phyloP scores from a whole-genome alignment of 371 early-diverging fungal species.

The Capillidium heterosporum region DNA sequence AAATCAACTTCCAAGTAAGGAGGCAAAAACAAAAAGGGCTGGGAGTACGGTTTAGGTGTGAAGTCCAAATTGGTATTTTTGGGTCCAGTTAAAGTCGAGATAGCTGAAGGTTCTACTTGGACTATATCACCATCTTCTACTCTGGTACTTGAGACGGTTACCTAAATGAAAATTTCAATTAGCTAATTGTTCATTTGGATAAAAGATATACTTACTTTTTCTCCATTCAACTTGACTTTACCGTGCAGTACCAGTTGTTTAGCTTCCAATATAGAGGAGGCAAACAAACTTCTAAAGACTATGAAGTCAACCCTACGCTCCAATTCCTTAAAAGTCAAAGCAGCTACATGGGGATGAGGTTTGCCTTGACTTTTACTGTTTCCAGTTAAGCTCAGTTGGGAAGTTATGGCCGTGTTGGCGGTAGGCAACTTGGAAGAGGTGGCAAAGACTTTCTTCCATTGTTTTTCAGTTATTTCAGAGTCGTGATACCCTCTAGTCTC shows the following conservation, averaged over 20 bases:
- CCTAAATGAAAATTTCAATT: neutral
- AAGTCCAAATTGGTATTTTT: slow-evolving; percentile 25
- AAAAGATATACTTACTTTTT: slow-evolving; percentile 29
- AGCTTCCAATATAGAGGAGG: slow-evolving; percentile 65
- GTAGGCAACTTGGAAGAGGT: slow-evolving; percentile 43
- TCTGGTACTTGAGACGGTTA: slow-evolving; percentile 7
- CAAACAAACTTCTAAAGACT: slow-evolving; percentile 81
- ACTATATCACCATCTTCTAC: slow-evolving; percentile 82
- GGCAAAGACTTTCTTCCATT: slow-evolving; percentile 48
- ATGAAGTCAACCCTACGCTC: slow-evolving; percentile 86
- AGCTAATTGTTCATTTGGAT: neutral
- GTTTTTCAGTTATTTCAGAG: slow-evolving; percentile 61
- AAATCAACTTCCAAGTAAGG: slow-evolving; percentile 94
- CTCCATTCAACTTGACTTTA: slow-evolving; percentile 81
- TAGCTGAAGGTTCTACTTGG: slow-evolving; percentile 56
- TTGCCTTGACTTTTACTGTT: neutral
- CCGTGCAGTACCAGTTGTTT: slow-evolving; percentile 66
- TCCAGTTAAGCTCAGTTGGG: neutral
- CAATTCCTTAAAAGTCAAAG: slow-evolving; percentile 68
- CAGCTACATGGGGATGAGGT: slow-evolving; percentile 57
- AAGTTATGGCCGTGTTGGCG: slow-evolving; percentile 19
- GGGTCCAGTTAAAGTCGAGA: slow-evolving; percentile 41
- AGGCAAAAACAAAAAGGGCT: slow-evolving; percentile 91
- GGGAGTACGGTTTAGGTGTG: slow-evolving; percentile 55
- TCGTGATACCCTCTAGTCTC: slow-evolving; percentile 89